phyloP scores from a whole-genome alignment of 495 filamentous ascomycete genomes.

The Aspergillus biplanus region DNA sequence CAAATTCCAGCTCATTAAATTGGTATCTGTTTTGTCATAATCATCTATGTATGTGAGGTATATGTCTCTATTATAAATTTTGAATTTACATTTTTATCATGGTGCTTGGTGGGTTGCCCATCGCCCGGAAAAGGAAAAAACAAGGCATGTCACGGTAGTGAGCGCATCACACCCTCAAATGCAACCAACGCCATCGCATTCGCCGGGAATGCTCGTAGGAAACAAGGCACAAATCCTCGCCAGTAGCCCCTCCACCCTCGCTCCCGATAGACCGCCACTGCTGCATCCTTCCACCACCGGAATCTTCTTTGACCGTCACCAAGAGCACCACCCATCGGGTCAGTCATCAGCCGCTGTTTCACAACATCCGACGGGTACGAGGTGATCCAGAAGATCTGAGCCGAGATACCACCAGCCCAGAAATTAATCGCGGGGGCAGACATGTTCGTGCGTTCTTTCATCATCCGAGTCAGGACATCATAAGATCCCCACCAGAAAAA shows the following conservation, averaged over 20 bases:
- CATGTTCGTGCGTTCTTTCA: conserved; percentile 68
- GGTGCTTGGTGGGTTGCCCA: no score
- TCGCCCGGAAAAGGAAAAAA: no score
- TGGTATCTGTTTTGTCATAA: not conserved
- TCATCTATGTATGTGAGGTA: not conserved
- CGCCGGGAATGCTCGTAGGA: conserved; percentile 91
- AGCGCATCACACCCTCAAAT: conserved; percentile 90
- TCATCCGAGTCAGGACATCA: conserved; percentile 72
- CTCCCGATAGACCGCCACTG: conserved; percentile 73
- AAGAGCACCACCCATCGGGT: conserved; percentile 72
- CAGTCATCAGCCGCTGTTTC: conserved; percentile 98
- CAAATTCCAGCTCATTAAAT: not conserved
- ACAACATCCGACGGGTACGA: conserved; percentile 93
- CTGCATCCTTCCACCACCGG: conserved; percentile 78
- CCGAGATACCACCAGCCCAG: conserved; percentile 92
- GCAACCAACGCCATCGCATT: conserved; percentile 93
- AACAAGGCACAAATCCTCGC: conserved; percentile 92
- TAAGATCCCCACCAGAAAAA: conserved; percentile 98
- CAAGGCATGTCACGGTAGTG: conserved; percentile 53
- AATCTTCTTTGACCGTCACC: conserved; percentile 72
- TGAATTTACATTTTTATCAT: not conserved
- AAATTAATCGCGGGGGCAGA: conserved; percentile 87
- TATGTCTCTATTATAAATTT: conserved; percentile 10
- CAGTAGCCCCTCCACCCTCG: conserved; percentile 80
- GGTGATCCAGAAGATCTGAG: conserved; percentile 91